Evolutionary conservation across 441 rosid genomes (phyloP), one percentile per base, ranked within the genome.

Genomic region (Erodium chrysanthum): DNA sequence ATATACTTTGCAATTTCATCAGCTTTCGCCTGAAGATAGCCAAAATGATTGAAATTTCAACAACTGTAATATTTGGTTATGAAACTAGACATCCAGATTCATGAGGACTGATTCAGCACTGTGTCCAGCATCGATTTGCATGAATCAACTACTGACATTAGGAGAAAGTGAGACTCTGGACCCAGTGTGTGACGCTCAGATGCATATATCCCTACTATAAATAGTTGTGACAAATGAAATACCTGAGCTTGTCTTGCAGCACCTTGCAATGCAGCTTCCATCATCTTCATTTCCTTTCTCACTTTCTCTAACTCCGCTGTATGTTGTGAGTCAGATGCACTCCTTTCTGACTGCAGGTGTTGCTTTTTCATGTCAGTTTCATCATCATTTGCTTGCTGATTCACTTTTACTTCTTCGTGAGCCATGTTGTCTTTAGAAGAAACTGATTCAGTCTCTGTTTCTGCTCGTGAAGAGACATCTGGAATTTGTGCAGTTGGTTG

Each of bases 161-260:
- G 60, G 6, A 22, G 33, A 12, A 8, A 59, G 64, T 22, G 52
- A 68, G 56, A 58, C 15, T 29, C 54, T 31, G 40, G 14, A 4
- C 48, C 2, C 48, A 25, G 60, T n/a, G 56, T 64, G 69, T 22
- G 48, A 44, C 52, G 37, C 37, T 29, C 50, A 21, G 50, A 71
- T 15, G 29, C 25, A 66, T 37, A 50, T 66, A 23, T 7, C 46
- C 65, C 64, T 11, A 9, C 4, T 12, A 40, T 59, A 71, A 69
- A 46, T 50, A 71, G 23, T 0, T 29, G 20, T 25, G 44, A 25
- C 37, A 42, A 14, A 64, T 72, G 14, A 75, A 69, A 76, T 87
- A 95, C 99, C 99, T 95, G 97, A 68, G 99, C 88, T 90, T 92
- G 99, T 83, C 96, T 92, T 69, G 98, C 98, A 83, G 99, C 99